phyloP scores from a whole-genome alignment of 805 yeast genomes.

The Nakazawaea molendinolei region DNA sequence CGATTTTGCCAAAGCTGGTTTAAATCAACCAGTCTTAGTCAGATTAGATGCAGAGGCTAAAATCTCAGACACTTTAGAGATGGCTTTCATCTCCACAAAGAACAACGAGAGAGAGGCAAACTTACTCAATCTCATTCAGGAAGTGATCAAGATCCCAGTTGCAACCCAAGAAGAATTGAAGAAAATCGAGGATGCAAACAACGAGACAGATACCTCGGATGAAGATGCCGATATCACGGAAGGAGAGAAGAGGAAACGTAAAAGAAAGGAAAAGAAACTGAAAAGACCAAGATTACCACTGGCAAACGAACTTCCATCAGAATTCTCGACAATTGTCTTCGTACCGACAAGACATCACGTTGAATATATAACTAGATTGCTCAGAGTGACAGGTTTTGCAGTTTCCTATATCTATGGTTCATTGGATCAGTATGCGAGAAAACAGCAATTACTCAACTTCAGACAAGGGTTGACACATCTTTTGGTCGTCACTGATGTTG shows the following conservation, averaged over 20 bases:
- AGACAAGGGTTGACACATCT: constrained; percentile 76
- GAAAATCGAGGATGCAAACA: constrained; percentile 42
- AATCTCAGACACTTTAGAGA: constrained; percentile 82
- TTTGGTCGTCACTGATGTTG: constrained; percentile 96
- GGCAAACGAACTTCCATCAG: constrained; percentile 80
- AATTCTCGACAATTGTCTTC: constrained; percentile 82
- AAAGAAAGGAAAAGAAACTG: constrained; percentile 30
- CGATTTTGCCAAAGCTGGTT: constrained; percentile 96
- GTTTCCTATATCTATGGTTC: constrained; percentile 90
- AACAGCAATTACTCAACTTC: constrained; percentile 78
- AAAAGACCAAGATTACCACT: constrained; percentile 59
- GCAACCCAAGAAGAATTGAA: constrained; percentile 65
- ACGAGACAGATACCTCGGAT: constrained; percentile 45
- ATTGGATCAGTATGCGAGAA: constrained; percentile 91
- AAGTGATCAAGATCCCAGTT: constrained; percentile 75
- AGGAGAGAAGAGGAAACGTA: constrained; percentile 22
- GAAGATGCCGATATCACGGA: constrained; percentile 39
- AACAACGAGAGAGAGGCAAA: constrained; percentile 88
- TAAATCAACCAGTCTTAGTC: constrained; percentile 85
- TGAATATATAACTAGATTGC: constrained; percentile 70
- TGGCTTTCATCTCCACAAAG: constrained; percentile 80
- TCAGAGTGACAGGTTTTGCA: constrained; percentile 76
- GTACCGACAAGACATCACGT: constrained; percentile 98
- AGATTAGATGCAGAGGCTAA: constrained; percentile 90
- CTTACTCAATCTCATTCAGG: constrained; percentile 67